These are phyloP conservation scores for Blepharisma stoltei DNA, from an alignment of 73 alveolate species.

Conservation along the genomic window DNA sequence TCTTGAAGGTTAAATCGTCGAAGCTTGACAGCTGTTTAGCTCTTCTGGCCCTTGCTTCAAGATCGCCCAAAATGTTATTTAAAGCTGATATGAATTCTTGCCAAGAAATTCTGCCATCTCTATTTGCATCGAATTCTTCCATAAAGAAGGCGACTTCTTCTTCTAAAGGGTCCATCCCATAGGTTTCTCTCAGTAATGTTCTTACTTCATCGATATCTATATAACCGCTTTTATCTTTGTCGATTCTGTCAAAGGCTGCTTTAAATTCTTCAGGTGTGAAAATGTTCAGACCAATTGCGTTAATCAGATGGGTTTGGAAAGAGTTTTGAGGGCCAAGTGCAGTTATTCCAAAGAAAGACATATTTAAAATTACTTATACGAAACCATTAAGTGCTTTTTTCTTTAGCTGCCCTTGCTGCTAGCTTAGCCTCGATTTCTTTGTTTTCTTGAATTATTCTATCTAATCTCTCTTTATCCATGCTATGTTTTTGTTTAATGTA, in stretches of 20 bases:
- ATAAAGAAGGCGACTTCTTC: constrained; percentile 69
- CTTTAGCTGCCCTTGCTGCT: neutral
- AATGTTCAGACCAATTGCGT: constrained; percentile 61
- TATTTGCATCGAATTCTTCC: constrained; percentile 64
- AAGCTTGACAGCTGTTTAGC: constrained; percentile 52
- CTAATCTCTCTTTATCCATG: neutral
- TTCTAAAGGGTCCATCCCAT: constrained; percentile 75
- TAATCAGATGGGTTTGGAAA: constrained; percentile 53
- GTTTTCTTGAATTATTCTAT: neutral
- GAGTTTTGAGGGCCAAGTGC: constrained; percentile 66
- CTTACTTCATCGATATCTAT: constrained; percentile 64
- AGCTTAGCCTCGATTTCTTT: neutral
- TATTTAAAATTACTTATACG: constrained; percentile 20
- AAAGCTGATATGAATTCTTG: constrained; percentile 60
- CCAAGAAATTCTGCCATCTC: constrained; percentile 70
- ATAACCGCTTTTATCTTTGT: constrained; percentile 67
- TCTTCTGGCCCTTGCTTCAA: constrained; percentile 55
- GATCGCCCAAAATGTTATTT: constrained; percentile 46
- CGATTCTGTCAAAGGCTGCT: constrained; percentile 52
- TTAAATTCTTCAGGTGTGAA: constrained; percentile 61
- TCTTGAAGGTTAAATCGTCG: constrained; percentile 51
- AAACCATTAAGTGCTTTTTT: neutral
- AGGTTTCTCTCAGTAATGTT: constrained; percentile 56
- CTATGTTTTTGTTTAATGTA: neutral
- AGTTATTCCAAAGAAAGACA: constrained; percentile 79